A percentile compares a stretch with the other conserved stretches of the same genome.
Conservation (phyloP, 2,329 filamentous ascomycete species). For the Penicillium glabrum region DNA sequence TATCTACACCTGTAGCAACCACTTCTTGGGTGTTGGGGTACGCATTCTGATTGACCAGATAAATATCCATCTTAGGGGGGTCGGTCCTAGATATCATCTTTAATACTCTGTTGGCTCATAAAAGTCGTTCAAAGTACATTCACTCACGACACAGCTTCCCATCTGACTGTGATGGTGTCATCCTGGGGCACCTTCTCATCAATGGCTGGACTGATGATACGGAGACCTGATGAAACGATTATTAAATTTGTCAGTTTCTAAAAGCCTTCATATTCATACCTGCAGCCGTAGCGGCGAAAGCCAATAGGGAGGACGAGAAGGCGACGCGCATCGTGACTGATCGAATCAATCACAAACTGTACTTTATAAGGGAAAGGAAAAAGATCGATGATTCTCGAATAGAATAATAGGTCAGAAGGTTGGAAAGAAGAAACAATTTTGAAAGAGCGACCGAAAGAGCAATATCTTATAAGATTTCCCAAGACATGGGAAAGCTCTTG, state of each 20-base stretch:
- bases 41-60: constrained; percentile 42
- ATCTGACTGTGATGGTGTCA: constrained; percentile 38
- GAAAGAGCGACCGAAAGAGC: not conserved
- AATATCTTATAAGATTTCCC: constrained; percentile 13
- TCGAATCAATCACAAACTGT: not conserved
- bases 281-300: constrained; percentile 30
- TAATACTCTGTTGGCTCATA: not conserved
- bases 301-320: constrained; percentile 23
- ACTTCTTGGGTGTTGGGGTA: constrained; percentile 30
- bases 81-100: constrained; percentile 34
- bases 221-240: constrained; percentile 26
- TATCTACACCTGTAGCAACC: constrained; percentile 38
- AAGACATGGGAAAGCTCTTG: not conserved
- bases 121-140: not conserved
- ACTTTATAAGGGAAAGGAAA: not conserved
- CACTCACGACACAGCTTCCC: constrained; percentile 38
- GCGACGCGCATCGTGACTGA: constrained; percentile 29
- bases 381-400: not conserved
- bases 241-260: not conserved
- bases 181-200: constrained; percentile 38
- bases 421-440: constrained; percentile 4
- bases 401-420: constrained; percentile 1
- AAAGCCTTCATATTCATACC: constrained; percentile 20
- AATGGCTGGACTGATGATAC: constrained; percentile 35
- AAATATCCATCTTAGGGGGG: constrained; percentile 40